Conservation (phyloP, 148 eudicot species). For the Silene uniflora region DNA sequence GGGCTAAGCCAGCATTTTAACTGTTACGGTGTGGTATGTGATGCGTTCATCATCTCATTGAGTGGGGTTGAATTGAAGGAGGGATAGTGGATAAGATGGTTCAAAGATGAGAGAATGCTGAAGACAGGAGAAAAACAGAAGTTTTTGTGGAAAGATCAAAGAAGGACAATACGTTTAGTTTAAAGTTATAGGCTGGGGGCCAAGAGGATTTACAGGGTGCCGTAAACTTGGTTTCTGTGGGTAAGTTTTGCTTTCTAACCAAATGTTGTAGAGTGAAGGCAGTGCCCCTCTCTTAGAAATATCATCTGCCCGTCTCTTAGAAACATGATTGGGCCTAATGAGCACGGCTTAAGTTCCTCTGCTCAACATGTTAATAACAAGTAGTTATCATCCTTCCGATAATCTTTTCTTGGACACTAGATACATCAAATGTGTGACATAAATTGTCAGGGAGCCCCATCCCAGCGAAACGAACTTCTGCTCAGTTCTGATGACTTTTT, state of each 20-base stretch:
- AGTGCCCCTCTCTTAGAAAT: too few relatives aligned
- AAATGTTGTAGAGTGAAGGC: not conserved
- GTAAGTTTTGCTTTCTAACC: not conserved
- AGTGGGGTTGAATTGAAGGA: not conserved
- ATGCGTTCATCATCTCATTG: constrained; percentile 1
- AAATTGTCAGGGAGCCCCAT: not conserved
- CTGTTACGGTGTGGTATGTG: not conserved
- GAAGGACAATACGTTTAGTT: not conserved
- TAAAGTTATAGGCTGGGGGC: not conserved
- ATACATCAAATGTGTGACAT: not conserved
- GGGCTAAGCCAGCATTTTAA: not conserved
- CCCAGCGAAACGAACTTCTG: too few relatives aligned
- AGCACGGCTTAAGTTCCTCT: not conserved
- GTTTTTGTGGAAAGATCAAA: not conserved
- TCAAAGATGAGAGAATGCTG: not conserved
- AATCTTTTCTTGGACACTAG: not conserved
- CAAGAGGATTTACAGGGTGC: not conserved
- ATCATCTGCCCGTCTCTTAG: not conserved
- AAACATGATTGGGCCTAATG: too few relatives aligned
- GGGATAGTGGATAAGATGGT: not conserved
- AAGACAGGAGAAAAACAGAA: not conserved
- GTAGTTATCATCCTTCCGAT: not conserved
- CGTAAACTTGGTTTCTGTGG: not conserved
- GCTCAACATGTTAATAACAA: not conserved
- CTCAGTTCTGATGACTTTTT: not conserved